phyloP scores from a whole-genome alignment of 768 basidiomycete species.

The Amanita pseudoporphyria region DNA sequence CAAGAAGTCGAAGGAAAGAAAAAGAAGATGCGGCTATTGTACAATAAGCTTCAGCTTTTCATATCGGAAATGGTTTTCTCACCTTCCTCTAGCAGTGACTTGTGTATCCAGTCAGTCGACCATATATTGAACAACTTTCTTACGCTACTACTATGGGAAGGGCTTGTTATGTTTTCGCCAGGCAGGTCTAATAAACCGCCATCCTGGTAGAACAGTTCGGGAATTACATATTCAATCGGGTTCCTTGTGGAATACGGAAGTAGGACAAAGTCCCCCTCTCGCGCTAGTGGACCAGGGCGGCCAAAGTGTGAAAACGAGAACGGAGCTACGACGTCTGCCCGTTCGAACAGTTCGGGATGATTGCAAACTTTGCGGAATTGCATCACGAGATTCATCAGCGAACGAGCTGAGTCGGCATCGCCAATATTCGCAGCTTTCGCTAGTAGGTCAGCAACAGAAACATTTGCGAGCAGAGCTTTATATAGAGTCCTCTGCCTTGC shows the following conservation, averaged over 20 bases:
- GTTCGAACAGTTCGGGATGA: conserved; percentile 95
- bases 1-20: conserved; percentile 69
- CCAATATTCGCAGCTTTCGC: conserved; percentile 89
- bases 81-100: conserved; percentile 62
- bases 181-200: conserved; percentile 67
- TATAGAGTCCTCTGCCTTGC: conserved; percentile 89
- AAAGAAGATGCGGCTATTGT: conserved; percentile 44
- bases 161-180: conserved; percentile 34
- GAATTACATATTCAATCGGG: conserved; percentile 73
- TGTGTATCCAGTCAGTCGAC: conserved; percentile 72
- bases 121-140: conserved; percentile 82
- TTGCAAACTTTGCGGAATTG: conserved; percentile 99
- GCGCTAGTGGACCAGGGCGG: conserved; percentile 67
- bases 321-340: conserved; percentile 91
- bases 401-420: conserved; percentile 85
- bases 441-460: conserved; percentile 89
- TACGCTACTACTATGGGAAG: conserved; percentile 45
- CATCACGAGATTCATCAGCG: conserved; percentile 99
- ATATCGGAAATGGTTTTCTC: conserved; percentile 12
- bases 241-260: conserved; percentile 83
- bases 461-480: conserved; percentile 81
- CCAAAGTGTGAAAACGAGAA: conserved; percentile 84
- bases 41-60: background rate
- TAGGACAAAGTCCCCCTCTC: conserved; percentile 81
- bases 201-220: conserved; percentile 67